These are phyloP conservation scores for Aspergillus novofumigatus DNA, from an alignment of 2,329 filamentous ascomycete species.

Conservation along the genomic window DNA sequence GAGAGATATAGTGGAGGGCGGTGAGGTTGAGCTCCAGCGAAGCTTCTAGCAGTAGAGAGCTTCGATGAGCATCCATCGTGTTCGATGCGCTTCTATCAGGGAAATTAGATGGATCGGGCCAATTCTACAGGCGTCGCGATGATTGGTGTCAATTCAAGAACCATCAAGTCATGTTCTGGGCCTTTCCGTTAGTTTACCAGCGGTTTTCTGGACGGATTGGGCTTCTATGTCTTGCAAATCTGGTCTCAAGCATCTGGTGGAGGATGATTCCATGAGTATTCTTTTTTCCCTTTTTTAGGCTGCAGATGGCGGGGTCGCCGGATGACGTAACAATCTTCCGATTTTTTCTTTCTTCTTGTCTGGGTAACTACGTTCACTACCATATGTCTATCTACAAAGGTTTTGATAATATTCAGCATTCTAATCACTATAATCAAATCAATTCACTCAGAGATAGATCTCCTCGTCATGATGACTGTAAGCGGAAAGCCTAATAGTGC, in stretches of 20 bases:
- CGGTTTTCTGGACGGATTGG: not conserved
- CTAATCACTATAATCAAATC: too few species aligned
- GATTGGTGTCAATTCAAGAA: conserved; percentile 8
- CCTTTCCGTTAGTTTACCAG: conserved; percentile 3
- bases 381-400: too few species aligned
- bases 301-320: conserved; percentile 2
- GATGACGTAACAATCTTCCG: conserved; percentile 6
- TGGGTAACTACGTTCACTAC: not conserved
- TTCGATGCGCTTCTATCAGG: conserved; percentile 29
- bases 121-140: conserved; percentile 1
- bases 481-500: not conserved
- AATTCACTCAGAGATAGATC: not conserved
- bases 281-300: not conserved
- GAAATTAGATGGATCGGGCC: not conserved
- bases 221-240: not conserved
- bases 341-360: not conserved
- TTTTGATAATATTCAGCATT: not conserved
- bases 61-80: conserved; percentile 36
- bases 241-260: not conserved
- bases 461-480: not conserved
- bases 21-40: conserved; percentile 34
- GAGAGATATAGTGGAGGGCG: conserved; percentile 40
- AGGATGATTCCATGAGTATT: not conserved
- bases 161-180: conserved; percentile 5
- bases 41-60: conserved; percentile 39